Percentiles rank a stretch among this genome's conserved stretches.
phyloP scores from a whole-genome alignment of 305 asterid species.

The Ruellia speciosa region DNA sequence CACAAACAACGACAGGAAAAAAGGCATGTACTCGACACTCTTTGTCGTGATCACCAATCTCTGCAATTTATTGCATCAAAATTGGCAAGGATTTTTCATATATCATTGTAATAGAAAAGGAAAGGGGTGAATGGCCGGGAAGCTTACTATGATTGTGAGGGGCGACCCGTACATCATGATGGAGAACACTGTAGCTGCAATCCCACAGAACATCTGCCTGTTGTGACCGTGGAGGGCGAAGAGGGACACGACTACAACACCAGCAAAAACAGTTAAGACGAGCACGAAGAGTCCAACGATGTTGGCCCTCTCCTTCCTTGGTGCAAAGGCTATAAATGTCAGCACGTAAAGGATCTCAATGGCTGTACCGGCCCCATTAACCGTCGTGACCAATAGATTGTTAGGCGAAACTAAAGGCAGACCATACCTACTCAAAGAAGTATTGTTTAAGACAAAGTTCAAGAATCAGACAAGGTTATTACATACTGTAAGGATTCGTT shows the following conservation, averaged over 20 bases:
- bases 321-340: slow-evolving; percentile 42
- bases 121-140: not conserved
- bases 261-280: slow-evolving; percentile 35
- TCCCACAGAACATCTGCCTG: slow-evolving; percentile 54
- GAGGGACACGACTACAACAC: slow-evolving; percentile 40
- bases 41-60: slow-evolving; percentile 80
- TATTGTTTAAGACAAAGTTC: not conserved
- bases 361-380: slow-evolving; percentile 56
- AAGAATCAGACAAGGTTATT: not conserved
- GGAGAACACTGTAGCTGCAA: slow-evolving; percentile 60
- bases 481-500: not conserved
- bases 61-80: slow-evolving; percentile 29
- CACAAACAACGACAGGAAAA: slow-evolving; percentile 66
- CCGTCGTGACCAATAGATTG: slow-evolving; percentile 54
- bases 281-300: slow-evolving; percentile 36
- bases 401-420: slow-evolving; percentile 65
- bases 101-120: not conserved
- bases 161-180: slow-evolving; percentile 75
- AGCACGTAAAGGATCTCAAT: slow-evolving; percentile 55
- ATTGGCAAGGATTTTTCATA: not conserved
- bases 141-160: slow-evolving; percentile 50
- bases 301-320: slow-evolving; percentile 52
- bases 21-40: slow-evolving; percentile 91
- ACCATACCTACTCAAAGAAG: slow-evolving; percentile 45
- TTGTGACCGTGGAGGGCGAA: slow-evolving; percentile 43